Conservation (phyloP, 331 rosid genomes). For the Rhamnella rubrinervis region DNA sequence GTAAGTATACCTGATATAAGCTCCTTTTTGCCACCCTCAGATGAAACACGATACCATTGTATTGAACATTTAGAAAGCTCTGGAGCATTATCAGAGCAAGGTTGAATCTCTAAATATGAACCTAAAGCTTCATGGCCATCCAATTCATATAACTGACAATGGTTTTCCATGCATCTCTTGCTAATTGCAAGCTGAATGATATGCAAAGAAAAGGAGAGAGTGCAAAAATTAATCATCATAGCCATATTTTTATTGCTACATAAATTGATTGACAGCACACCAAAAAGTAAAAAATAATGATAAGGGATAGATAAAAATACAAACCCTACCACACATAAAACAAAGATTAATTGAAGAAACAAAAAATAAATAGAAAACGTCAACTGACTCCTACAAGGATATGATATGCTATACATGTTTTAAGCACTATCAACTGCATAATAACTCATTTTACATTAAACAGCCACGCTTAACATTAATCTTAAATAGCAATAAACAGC, state of each 20-base stretch:
- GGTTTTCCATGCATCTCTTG: conserved; percentile 56
- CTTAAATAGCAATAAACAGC: too few relatives aligned
- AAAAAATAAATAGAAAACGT: too few relatives aligned
- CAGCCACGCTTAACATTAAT: too few relatives aligned
- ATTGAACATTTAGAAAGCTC: conserved; percentile 62
- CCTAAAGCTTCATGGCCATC: conserved; percentile 84
- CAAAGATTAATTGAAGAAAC: too few relatives aligned
- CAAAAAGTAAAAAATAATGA: not conserved
- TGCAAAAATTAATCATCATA: not conserved
- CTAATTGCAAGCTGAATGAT: conserved; percentile 57
- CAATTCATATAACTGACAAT: conserved; percentile 49
- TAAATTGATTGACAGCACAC: not conserved
- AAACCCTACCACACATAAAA: not conserved
- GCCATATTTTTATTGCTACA: not conserved
- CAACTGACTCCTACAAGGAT: too few relatives aligned
- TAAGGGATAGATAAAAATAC: not conserved
- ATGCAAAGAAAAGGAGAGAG: conserved; percentile 1
- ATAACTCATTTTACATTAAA: too few relatives aligned
- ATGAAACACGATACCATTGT: conserved; percentile 72
- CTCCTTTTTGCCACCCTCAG: conserved; percentile 72
- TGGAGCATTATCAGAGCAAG: conserved; percentile 59
- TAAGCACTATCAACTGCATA: too few relatives aligned
- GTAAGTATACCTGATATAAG: conserved; percentile 67
- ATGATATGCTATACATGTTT: too few relatives aligned
- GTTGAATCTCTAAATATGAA: conserved; percentile 67